Conservation (phyloP, 768 basidiomycete genomes). For the Auricularia sp. region DNA sequence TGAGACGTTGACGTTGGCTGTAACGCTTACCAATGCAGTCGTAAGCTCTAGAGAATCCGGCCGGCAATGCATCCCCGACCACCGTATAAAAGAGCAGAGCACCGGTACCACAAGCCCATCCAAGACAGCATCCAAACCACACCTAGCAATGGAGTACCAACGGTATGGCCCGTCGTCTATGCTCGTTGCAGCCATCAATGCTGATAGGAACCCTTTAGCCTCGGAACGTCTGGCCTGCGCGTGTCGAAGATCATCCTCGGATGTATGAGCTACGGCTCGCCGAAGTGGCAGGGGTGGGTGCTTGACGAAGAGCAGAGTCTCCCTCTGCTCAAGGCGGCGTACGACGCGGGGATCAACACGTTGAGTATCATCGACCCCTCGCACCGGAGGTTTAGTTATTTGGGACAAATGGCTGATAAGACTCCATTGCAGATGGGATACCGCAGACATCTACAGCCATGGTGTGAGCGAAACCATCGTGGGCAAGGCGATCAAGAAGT, state of each 20-base stretch:
- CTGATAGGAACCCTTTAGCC: conserved; percentile 9
- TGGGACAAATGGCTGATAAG: no score
- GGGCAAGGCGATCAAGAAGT: conserved; percentile 29
- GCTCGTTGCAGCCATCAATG: no score
- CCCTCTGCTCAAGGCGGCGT: conserved; percentile 41
- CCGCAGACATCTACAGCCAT: conserved; percentile 4
- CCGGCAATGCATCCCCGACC: no score
- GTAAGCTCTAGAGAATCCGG: no score
- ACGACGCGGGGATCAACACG: conserved; percentile 6
- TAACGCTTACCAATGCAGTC: no score
- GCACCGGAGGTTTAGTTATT: no score
- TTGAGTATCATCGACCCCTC: not conserved
- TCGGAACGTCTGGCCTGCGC: conserved; percentile 51
- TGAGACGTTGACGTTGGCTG: no score
- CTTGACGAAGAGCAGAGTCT: conserved; percentile 35
- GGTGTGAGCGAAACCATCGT: conserved; percentile 30
- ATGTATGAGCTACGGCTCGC: conserved; percentile 46
- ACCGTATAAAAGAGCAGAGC: no score
- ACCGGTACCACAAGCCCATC: no score
- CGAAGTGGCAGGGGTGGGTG: conserved; percentile 48
- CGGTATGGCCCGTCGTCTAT: not conserved
- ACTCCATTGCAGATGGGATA: not conserved
- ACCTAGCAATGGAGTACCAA: not conserved
- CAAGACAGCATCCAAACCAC: no score
- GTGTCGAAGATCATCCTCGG: conserved; percentile 59